Evolutionary conservation across 495 filamentous ascomycete genomes (phyloP).

Genomic region (Penicillium egyptiacum): DNA sequence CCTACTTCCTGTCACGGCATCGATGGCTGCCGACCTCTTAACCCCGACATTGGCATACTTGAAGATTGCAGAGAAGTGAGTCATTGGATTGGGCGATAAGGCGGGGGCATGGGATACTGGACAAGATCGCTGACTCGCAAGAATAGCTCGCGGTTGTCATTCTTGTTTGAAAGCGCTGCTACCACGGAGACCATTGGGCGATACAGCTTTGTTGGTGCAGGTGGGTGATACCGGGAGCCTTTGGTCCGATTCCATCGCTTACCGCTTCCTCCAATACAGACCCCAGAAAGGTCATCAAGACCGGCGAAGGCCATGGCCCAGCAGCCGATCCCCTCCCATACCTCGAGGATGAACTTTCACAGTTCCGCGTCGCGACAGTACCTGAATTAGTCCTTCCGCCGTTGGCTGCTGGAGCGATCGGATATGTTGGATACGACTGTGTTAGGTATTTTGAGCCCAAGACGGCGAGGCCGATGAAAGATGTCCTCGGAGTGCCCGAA

Average conservation of each 20-base stretch:
- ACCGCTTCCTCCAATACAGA: slow-evolving; percentile 42
- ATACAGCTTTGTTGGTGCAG: slow-evolving; percentile 92
- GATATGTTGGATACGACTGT: slow-evolving; percentile 97
- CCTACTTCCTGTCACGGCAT: slow-evolving; percentile 79
- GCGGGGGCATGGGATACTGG: slow-evolving; percentile 7
- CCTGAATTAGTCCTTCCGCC: slow-evolving; percentile 80
- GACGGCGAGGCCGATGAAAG: slow-evolving; percentile 81
- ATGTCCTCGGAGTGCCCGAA: slow-evolving; percentile 84
- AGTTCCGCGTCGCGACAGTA: slow-evolving; percentile 73
- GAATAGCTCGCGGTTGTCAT: slow-evolving; percentile 52
- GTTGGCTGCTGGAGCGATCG: slow-evolving; percentile 87
- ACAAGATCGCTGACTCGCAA: slow-evolving; percentile 17
- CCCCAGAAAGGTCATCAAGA: slow-evolving; percentile 81
- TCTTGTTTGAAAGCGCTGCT: slow-evolving; percentile 92
- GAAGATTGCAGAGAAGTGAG: slow-evolving; percentile 75
- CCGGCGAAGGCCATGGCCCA: slow-evolving; percentile 82
- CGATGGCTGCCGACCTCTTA: slow-evolving; percentile 85
- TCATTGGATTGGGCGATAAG: slow-evolving; percentile 24
- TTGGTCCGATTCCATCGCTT: slow-evolving; percentile 6
- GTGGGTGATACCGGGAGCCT: slow-evolving; percentile 42
- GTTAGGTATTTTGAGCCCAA: slow-evolving; percentile 96
- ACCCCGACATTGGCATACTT: slow-evolving; percentile 91
- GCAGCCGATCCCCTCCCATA: slow-evolving; percentile 77
- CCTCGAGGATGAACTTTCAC: slow-evolving; percentile 74
- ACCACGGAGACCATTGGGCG: slow-evolving; percentile 87